Base-by-base conservation (phyloP, 139 green algal genomes). In the Chlorella sp. region DNA sequence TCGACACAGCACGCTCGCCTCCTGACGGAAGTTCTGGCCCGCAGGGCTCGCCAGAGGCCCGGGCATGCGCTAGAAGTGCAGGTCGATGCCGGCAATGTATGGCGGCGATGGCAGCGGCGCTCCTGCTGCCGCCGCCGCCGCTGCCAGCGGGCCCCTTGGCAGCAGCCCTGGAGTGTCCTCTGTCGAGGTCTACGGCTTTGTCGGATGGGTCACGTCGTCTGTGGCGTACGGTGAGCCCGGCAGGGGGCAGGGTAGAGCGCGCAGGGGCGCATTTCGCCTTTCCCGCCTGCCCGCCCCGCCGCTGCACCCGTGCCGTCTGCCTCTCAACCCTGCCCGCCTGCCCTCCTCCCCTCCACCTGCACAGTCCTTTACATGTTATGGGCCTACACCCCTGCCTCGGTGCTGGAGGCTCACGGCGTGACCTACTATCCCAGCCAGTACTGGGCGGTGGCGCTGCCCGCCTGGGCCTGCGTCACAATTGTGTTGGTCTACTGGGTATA, bases 391-490 rank as follows among this genome's bases (percentile, higher is more conserved):
- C 95, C 95, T 1, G 91, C 94, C 24, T 19, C 5, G 0, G 15
- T 88, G 19, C 87, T 97, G 64, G 81, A 94, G 19, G 48, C 36
- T 0, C n/a, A 89, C 15, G 95, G 95, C 2, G 84, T 97, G 1
- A 95, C 92, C 0, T 97, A 97, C 86, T 97, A 95, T 66, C 95
- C 95, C 0, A 91, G 80, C 87, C 97, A 95, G 93, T 93, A 95
- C 39, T 97, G 95, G 95, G 95, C 95, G 0, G 53, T 97, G 9
- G 93, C 95, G 30, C 40, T 95, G 7, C 95, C 95, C 0, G 57
- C 90, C 5, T 96, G 95, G 94, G 32, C 94, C 0, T 92, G 95
- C 24, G 66, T 95, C 0, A 90, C 81, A 7, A 68, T 96, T 3
- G 57, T 96, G 19, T 95, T 79, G 40, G 69, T 85, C 0, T 96